Percentiles rank a stretch among this genome's conserved stretches.
These are phyloP conservation scores for Lipomyces sp. DNA, from an alignment of 805 yeast genomes.

Conservation along the genomic window DNA sequence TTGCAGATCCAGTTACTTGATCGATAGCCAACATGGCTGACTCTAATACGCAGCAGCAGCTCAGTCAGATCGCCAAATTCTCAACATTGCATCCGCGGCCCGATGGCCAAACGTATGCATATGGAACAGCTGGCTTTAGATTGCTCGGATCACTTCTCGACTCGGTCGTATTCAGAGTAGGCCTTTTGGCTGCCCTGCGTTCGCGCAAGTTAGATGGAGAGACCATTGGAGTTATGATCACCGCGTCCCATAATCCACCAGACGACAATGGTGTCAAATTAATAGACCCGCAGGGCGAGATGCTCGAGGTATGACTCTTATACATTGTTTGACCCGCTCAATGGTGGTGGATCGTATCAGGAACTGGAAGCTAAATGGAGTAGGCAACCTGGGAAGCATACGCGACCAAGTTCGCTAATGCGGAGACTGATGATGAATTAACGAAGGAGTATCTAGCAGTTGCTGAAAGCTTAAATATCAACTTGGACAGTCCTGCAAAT, in stretches of 20 bases:
- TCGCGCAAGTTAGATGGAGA: constrained; percentile 71
- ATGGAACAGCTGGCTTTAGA: constrained; percentile 99
- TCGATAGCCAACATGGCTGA: not conserved
- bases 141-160: constrained; percentile 71
- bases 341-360: not conserved
- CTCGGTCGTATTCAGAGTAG: constrained; percentile 81
- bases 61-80: constrained; percentile 23
- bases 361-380: not conserved
- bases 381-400: constrained; percentile 71
- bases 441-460: constrained; percentile 49
- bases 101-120: constrained; percentile 54
- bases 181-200: constrained; percentile 79
- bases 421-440: constrained; percentile 55
- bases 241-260: constrained; percentile 55
- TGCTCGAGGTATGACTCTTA: constrained; percentile 36
- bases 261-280: constrained; percentile 88
- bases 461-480: constrained; percentile 53
- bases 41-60: constrained; percentile 6
- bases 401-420: constrained; percentile 82
- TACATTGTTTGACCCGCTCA: not conserved
- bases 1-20: not conserved
- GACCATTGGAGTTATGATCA: constrained; percentile 92
- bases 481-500: constrained; percentile 42
- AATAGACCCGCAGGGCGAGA: constrained; percentile 70
- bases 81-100: constrained; percentile 53